A percentile compares a stretch with the other conserved stretches of the same genome.
phyloP scores from a whole-genome alignment of 495 filamentous ascomycete genomes.

The Penicillium chermesinum region DNA sequence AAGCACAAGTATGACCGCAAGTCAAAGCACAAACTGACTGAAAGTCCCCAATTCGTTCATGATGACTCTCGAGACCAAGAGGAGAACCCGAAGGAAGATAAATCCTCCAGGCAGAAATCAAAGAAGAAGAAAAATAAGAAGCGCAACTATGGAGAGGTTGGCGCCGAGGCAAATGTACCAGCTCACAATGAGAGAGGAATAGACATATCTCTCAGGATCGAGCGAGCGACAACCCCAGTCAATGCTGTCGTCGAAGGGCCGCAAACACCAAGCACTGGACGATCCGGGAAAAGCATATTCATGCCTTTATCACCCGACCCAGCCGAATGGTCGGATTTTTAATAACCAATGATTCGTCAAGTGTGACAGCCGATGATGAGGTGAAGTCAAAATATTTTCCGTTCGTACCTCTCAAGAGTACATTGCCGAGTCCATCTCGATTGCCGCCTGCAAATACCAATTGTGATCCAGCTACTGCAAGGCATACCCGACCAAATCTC shows the following conservation, averaged over 20 bases:
- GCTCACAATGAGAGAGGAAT: background rate
- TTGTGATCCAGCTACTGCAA: no score
- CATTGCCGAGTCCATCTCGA: background rate
- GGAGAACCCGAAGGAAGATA: no score
- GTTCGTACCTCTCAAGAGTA: background rate
- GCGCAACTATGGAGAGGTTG: no score
- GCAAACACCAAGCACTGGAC: background rate
- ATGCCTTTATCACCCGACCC: slow-evolving; percentile 14
- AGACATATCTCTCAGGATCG: background rate
- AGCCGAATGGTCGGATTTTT: slow-evolving; percentile 36
- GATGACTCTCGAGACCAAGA: no score
- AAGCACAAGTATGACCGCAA: background rate
- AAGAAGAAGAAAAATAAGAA: background rate
- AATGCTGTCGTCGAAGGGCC: background rate
- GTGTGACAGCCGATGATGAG: slow-evolving; percentile 36
- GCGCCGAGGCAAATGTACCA: no score
- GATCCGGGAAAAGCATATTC: background rate
- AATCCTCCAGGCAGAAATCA: no score
- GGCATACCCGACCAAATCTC: no score
- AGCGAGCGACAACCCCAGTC: background rate
- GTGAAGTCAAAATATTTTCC: slow-evolving; percentile 40
- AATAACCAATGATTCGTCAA: slow-evolving; percentile 37
- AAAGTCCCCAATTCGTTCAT: no score
- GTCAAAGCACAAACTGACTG: background rate
- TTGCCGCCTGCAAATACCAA: slow-evolving; percentile 3